phyloP scores from a whole-genome alignment of 805 yeast species.

The Saccharomycopsis oosterbeekiorum region DNA sequence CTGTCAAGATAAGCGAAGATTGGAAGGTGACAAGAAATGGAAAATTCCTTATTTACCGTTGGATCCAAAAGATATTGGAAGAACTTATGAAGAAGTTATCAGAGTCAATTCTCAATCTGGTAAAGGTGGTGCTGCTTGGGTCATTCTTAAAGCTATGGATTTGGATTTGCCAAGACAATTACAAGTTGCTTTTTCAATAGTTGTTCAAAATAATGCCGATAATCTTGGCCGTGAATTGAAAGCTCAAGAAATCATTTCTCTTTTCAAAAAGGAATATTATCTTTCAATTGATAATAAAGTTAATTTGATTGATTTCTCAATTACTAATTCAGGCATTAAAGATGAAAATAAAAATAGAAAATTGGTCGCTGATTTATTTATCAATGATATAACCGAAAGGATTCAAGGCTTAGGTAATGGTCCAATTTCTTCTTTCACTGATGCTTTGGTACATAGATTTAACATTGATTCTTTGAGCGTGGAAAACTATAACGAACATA shows the following conservation, averaged over 20 bases:
- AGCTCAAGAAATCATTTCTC: slow-evolving; percentile 49
- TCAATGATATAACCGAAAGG: slow-evolving; percentile 27
- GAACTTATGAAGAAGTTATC: slow-evolving; percentile 73
- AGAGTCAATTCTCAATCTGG: slow-evolving; percentile 84
- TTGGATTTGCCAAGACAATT: slow-evolving; percentile 63
- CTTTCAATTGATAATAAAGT: slow-evolving; percentile 28
- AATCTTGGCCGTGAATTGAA: slow-evolving; percentile 58
- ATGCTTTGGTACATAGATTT: slow-evolving; percentile 47
- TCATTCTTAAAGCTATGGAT: slow-evolving; percentile 58
- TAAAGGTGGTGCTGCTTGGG: slow-evolving; percentile 85
- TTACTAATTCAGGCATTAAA: slow-evolving; percentile 24
- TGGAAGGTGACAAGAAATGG: slow-evolving; percentile 46
- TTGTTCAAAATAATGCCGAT: slow-evolving; percentile 60
- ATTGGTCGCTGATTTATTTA: slow-evolving; percentile 33
- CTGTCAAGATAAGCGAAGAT: slow-evolving; percentile 41
- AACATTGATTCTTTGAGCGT: slow-evolving; percentile 46
- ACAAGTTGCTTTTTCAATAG: slow-evolving; percentile 57
- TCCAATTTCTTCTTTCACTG: slow-evolving; percentile 64
- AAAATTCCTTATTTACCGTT: slow-evolving; percentile 67
- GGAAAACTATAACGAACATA: slow-evolving; percentile 60
- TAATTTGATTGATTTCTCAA: slow-evolving; percentile 33
- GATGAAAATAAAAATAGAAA: slow-evolving; percentile 32
- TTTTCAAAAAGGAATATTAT: slow-evolving; percentile 50
- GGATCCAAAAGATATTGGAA: slow-evolving; percentile 74
- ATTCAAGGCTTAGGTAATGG: slow-evolving; percentile 64